A percentile compares a stretch with the other conserved stretches of the same genome.
phyloP scores from a whole-genome alignment of 2,329 filamentous ascomycete species.

The Diplocarpon rosae region DNA sequence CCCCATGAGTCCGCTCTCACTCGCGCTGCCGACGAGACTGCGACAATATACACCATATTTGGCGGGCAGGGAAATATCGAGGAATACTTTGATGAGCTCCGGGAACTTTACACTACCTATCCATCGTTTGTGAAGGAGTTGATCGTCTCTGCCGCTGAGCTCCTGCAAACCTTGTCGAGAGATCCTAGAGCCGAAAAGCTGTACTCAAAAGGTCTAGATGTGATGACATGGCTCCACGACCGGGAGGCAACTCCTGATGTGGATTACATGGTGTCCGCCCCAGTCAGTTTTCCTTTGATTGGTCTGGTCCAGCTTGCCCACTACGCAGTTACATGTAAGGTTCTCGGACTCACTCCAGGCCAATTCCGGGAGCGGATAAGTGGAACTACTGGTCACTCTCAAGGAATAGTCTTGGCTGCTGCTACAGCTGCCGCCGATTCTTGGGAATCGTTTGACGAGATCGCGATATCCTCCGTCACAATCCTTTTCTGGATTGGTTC shows the following conservation, averaged over 20 bases:
- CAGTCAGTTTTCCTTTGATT: conserved; percentile 92
- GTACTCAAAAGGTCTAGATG: conserved; percentile 91
- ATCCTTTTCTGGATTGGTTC: conserved; percentile 98
- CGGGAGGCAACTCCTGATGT: conserved; percentile 83
- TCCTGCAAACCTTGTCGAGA: conserved; percentile 74
- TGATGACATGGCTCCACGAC: conserved; percentile 86
- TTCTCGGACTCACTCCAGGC: conserved; percentile 79
- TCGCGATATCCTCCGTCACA: conserved; percentile 69
- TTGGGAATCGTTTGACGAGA: conserved; percentile 84
- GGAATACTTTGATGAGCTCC: conserved; percentile 97
- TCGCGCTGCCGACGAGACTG: conserved; percentile 74
- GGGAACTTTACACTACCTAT: conserved; percentile 85
- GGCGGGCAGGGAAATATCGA: conserved; percentile 98
- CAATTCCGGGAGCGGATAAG: conserved; percentile 74
- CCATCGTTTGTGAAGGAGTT: conserved; percentile 82
- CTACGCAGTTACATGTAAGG: conserved; percentile 88
- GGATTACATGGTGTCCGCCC: conserved; percentile 88
- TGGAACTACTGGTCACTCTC: conserved; percentile 91
- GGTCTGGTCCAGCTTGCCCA: conserved; percentile 93
- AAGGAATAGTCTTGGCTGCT: conserved; percentile 88
- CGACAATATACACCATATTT: conserved; percentile 86
- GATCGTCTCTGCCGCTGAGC: conserved; percentile 67
- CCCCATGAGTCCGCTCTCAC: conserved; percentile 89
- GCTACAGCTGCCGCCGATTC: conserved; percentile 82
- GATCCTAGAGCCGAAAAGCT: conserved; percentile 86